Percentiles rank a stretch among this genome's conserved stretches.
Evolutionary conservation across 2,329 filamentous ascomycete species (phyloP).

Genomic region (Talaromyces sp.): DNA sequence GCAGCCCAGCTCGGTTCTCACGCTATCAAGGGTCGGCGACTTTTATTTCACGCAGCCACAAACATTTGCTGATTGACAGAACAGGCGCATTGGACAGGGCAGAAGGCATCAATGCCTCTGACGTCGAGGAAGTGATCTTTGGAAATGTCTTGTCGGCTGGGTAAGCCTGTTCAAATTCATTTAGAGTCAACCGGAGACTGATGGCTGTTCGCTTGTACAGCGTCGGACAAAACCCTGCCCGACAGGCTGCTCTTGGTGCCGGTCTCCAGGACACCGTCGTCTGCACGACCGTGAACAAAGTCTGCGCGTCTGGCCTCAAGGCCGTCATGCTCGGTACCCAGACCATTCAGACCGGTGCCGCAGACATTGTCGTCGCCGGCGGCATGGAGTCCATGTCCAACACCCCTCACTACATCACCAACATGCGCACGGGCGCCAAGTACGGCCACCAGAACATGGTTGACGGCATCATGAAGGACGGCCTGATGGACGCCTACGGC

Average conservation of each 20-base stretch:
- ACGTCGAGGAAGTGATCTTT: conserved; percentile 95
- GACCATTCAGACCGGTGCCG: conserved; percentile 95
- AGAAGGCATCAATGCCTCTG: conserved; percentile 76
- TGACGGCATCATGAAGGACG: conserved; percentile 90
- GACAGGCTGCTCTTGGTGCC: conserved; percentile 86
- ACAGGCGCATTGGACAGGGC: conserved; percentile 75
- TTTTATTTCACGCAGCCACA: not conserved
- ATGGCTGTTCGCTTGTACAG: conserved; percentile 42
- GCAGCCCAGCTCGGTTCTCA: conserved; percentile 82
- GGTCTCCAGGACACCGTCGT: conserved; percentile 75
- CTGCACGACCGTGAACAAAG: conserved; percentile 96
- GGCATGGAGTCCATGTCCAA: conserved; percentile 99
- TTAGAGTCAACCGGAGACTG: not conserved
- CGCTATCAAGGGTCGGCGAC: conserved; percentile 73
- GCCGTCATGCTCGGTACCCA: conserved; percentile 91
- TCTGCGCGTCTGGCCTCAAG: conserved; percentile 93
- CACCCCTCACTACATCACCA: conserved; percentile 89
- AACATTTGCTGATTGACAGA: conserved; percentile 32
- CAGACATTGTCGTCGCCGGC: conserved; percentile 86
- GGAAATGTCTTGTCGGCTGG: conserved; percentile 97
- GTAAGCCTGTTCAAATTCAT: conserved; percentile 51
- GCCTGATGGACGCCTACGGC: conserved; percentile 83
- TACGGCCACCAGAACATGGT: conserved; percentile 87
- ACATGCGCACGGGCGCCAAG: conserved; percentile 79
- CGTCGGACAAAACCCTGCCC: conserved; percentile 90